Evolutionary conservation across 352 stramenopile species (phyloP), one percentile per base, ranked within the genome.

Genomic region (Phytophthora lateralis): DNA sequence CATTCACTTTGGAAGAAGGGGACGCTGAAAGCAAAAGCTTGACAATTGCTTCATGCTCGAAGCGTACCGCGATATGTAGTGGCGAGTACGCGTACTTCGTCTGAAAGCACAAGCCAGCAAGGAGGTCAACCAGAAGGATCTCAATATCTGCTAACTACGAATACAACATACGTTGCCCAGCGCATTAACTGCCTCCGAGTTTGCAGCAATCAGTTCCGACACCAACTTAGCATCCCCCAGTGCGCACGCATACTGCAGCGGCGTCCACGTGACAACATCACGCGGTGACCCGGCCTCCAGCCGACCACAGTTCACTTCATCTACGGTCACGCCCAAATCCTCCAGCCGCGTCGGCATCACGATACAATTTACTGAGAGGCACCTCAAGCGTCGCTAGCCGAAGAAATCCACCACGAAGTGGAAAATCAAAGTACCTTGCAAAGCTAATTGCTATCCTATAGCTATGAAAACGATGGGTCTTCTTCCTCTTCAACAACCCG

Each of bases 181-280:
- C 9, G 32, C 44, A 39, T 63, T 68, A 9, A 60, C 60, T 46
- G 66, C 39, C 14, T 68, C 45, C 15, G 65, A 61, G 9, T 51
- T 63, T 10, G 60, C 45, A 14, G 48, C 20, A 17, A 90, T 52
- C 27, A 89, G 39, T 27, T 82, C 60, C 1, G 35, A 46, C 9
- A 75, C 67, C 29, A 89, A 65, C 24, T 73, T 65, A 1, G 71
- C 43, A 55, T 92, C 72, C n/a, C 84, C 87, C 15, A 88, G n/a
- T 0, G 87, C 83, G 46, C 81, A 89, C 2, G 80, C 84, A n/a
- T 85, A 90, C 48, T 93, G 83, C 34, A 95, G 66, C 15, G 84
- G 71, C 52, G 86, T 92, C 86, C 86, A 95, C 8, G 69, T 60
- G 7, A 90, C 51, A 0, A 69, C 75, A 6, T 85, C 83, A 1